Evolutionary conservation across 441 rosid genomes (phyloP).

Genomic region (Dalechampia spathulata): DNA sequence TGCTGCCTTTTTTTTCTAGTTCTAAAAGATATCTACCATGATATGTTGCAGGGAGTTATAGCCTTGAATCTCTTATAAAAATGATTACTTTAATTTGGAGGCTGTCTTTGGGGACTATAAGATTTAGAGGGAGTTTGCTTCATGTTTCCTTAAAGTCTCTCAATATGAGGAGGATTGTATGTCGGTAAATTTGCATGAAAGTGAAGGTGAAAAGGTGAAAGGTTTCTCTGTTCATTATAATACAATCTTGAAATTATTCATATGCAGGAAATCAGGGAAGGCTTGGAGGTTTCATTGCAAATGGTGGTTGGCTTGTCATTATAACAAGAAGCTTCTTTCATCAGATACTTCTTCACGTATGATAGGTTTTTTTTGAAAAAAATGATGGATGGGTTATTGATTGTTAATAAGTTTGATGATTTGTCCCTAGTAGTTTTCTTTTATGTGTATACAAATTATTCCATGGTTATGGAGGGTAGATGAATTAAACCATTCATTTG

Average conservation of each 20-base stretch:
- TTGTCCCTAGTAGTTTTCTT: no score
- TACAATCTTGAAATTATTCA: constrained; percentile 36
- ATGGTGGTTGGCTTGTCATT: constrained; percentile 69
- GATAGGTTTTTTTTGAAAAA: neutral
- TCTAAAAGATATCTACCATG: no score
- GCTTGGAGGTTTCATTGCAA: constrained; percentile 59
- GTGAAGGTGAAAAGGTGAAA: constrained; percentile 28
- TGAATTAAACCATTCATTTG: no score
- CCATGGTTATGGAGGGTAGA: no score
- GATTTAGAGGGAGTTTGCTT: constrained; percentile 70
- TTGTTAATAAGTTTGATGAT: no score
- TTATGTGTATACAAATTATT: no score
- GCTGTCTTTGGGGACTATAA: constrained; percentile 37
- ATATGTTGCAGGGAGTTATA: constrained; percentile 46
- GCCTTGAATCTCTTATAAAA: constrained; percentile 45
- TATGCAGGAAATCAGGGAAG: constrained; percentile 23
- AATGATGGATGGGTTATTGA: no score
- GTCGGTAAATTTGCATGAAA: constrained; percentile 38
- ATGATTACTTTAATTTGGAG: constrained; percentile 82
- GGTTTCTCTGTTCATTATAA: constrained; percentile 25
- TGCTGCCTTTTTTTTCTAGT: no score
- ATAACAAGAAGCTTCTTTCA: constrained; percentile 38
- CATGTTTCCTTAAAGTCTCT: constrained; percentile 47
- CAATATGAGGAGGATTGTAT: constrained; percentile 50
- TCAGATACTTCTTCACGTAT: constrained; percentile 49